Evolutionary conservation across 140 eudicot genomes (phyloP).

Genomic region (Erigeron philadelphicus): DNA sequence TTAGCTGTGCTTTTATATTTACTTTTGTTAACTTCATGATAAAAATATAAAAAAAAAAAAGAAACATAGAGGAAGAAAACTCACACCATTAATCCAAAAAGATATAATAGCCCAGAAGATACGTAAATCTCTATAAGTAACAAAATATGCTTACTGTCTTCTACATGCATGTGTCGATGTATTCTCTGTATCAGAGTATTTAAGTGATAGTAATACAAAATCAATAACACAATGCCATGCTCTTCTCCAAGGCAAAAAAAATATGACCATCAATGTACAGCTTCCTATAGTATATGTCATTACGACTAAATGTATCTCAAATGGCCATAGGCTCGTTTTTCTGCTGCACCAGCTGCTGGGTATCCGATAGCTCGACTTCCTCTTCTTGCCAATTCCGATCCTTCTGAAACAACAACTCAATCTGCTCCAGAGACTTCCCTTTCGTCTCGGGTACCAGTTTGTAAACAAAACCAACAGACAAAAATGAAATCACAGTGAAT

Average conservation of each 20-base stretch:
- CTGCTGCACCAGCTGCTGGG: slow-evolving; percentile 56
- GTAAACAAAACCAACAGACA: slow-evolving; percentile 65
- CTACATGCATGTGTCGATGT: background rate
- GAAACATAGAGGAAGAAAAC: too few relatives aligned
- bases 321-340: slow-evolving; percentile 11
- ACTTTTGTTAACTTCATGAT: too few relatives aligned
- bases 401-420: slow-evolving; percentile 66
- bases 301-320: slow-evolving; percentile 11
- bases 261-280: slow-evolving; percentile 26
- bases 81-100: too few relatives aligned
- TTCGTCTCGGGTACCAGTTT: slow-evolving; percentile 77
- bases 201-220: slow-evolving; percentile 22
- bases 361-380: slow-evolving; percentile 70
- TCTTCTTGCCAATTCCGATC: slow-evolving; percentile 45
- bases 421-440: slow-evolving; percentile 91
- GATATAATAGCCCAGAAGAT: background rate
- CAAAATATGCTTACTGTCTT: background rate
- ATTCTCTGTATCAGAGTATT: background rate
- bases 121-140: too few relatives aligned
- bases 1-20: too few relatives aligned
- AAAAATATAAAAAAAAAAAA: too few relatives aligned
- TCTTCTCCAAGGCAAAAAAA: slow-evolving; percentile 17
- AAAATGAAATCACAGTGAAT: slow-evolving; percentile 52
- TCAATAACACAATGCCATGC: slow-evolving; percentile 13
- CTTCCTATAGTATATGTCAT: slow-evolving; percentile 27